These are phyloP conservation scores for Ramichloridium luteum DNA, from an alignment of 2,329 filamentous ascomycete species.

Conservation along the genomic window DNA sequence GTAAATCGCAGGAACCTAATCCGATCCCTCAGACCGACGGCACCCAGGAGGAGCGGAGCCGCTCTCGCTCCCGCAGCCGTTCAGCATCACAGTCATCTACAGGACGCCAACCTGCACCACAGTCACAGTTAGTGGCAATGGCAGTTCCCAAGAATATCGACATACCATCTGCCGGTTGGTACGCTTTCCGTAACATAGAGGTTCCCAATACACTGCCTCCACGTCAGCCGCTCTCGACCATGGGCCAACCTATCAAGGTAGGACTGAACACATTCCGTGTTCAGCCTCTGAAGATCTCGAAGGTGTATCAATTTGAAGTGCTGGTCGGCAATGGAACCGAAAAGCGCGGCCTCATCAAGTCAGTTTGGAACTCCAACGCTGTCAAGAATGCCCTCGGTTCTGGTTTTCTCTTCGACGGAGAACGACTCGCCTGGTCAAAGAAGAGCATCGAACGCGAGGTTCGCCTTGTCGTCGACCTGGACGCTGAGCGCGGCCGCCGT, in stretches of 20 bases:
- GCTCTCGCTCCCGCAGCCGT: too few relatives aligned
- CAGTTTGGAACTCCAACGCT: conserved; percentile 57
- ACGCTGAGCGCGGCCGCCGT: conserved; percentile 49
- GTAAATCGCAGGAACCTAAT: too few relatives aligned
- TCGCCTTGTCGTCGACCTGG: conserved; percentile 55
- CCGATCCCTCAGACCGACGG: too few relatives aligned
- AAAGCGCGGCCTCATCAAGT: conserved; percentile 57
- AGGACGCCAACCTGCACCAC: background rate
- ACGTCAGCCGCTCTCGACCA: conserved; percentile 25
- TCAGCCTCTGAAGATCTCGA: conserved; percentile 42
- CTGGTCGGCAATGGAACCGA: conserved; percentile 50
- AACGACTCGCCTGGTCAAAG: conserved; percentile 70
- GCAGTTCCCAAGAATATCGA: conserved; percentile 18
- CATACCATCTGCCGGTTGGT: conserved; percentile 18
- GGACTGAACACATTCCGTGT: conserved; percentile 67
- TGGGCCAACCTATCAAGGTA: conserved; percentile 29
- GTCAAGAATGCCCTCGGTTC: conserved; percentile 45
- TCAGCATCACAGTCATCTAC: too few relatives aligned
- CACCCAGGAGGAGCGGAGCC: too few relatives aligned
- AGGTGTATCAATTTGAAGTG: conserved; percentile 73
- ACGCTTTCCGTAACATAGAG: conserved; percentile 16
- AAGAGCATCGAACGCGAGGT: conserved; percentile 21
- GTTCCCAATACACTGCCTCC: conserved; percentile 9
- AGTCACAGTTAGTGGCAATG: background rate
- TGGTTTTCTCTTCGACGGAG: conserved; percentile 68